Evolutionary conservation across 179 eudicot species (phyloP).

Genomic region (Silene noctiflora): DNA sequence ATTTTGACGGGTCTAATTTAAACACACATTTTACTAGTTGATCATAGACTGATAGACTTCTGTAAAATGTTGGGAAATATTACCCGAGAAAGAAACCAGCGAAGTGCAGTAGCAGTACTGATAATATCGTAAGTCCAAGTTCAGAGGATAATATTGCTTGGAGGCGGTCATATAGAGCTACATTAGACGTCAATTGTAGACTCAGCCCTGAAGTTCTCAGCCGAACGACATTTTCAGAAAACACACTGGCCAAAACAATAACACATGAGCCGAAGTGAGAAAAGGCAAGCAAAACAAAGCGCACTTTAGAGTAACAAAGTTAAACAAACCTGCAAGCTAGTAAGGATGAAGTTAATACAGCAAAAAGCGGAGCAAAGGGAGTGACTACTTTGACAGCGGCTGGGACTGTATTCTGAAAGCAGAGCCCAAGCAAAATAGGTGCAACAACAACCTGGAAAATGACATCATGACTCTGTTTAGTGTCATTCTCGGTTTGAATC

Average conservation of each 20-base stretch:
- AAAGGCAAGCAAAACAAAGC: not conserved
- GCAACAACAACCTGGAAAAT: slow-evolving; percentile 56
- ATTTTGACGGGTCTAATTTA: not conserved
- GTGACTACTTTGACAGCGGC: slow-evolving; percentile 40
- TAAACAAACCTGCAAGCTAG: slow-evolving; percentile 61
- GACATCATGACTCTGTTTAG: not conserved
- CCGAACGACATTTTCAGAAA: slow-evolving; percentile 59
- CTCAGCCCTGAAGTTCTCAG: slow-evolving; percentile 43
- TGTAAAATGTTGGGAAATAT: slow-evolving; percentile 19
- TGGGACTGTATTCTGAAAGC: slow-evolving; percentile 53
- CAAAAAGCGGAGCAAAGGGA: slow-evolving; percentile 57
- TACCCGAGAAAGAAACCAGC: slow-evolving; percentile 72
- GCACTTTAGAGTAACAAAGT: not conserved
- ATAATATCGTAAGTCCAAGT: slow-evolving; percentile 43
- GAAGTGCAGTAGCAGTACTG: slow-evolving; percentile 53
- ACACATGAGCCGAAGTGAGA: not conserved
- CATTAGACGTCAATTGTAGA: slow-evolving; percentile 34
- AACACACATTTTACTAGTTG: not conserved
- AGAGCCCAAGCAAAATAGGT: slow-evolving; percentile 63
- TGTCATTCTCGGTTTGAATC: not conserved
- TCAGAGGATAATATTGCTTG: slow-evolving; percentile 46
- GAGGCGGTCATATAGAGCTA: slow-evolving; percentile 33
- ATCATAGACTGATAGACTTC: not conserved
- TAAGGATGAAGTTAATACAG: slow-evolving; percentile 56
- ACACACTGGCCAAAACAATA: slow-evolving; percentile 39